A percentile compares a stretch with the other conserved stretches of the same genome.
Evolutionary conservation across 257 asterid genomes (phyloP).

Genomic region (Handroanthus guayacan): DNA sequence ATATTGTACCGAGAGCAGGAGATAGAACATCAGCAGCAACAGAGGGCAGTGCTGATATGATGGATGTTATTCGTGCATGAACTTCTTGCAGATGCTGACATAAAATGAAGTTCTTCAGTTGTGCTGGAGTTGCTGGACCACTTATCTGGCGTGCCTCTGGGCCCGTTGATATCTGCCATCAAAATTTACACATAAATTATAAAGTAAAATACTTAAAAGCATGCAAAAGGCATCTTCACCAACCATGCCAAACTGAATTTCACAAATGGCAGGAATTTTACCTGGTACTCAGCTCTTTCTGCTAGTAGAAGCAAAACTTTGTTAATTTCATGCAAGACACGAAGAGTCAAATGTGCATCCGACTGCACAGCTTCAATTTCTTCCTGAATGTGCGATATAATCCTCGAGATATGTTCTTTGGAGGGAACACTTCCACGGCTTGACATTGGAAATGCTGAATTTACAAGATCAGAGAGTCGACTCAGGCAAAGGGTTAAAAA

Average conservation of each 20-base stretch:
- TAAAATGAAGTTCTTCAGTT: constrained; percentile 83
- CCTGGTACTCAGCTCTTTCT: constrained; percentile 91
- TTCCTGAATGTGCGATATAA: constrained; percentile 80
- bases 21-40: constrained; percentile 83
- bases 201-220: neutral
- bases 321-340: constrained; percentile 81
- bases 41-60: constrained; percentile 68
- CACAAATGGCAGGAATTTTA: neutral
- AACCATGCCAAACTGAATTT: too few species aligned
- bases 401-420: constrained; percentile 77
- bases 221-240: neutral
- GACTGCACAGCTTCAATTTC: constrained; percentile 94
- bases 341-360: constrained; percentile 90
- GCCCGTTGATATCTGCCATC: constrained; percentile 82
- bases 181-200: constrained; percentile 8
- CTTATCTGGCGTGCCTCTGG: constrained; percentile 96
- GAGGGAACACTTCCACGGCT: constrained; percentile 92
- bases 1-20: constrained; percentile 78
- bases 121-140: constrained; percentile 90
- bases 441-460: constrained; percentile 83
- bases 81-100: constrained; percentile 94
- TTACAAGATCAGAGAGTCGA: constrained; percentile 84
- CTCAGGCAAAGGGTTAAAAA: constrained; percentile 78
- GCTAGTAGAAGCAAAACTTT: constrained; percentile 84
- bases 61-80: constrained; percentile 72